phyloP scores from a whole-genome alignment of 2,329 filamentous ascomycete species.

The Aureobasidium sp. region DNA sequence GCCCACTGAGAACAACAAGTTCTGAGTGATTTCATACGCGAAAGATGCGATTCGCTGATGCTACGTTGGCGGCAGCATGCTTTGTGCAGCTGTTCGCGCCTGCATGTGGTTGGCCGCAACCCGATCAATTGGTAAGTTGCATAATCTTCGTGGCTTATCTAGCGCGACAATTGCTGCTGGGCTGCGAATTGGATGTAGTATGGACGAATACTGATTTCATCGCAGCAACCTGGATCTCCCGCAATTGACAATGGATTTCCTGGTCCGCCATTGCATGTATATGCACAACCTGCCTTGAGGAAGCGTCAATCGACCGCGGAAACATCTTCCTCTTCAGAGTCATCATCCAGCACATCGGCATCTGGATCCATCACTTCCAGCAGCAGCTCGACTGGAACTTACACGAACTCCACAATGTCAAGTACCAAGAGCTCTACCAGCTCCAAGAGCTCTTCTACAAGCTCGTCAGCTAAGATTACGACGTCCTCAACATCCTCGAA shows the following conservation, averaged over 20 bases:
- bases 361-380: neutral
- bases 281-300: neutral
- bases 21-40: neutral
- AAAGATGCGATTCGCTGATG: neutral
- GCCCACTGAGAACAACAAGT: no score
- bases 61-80: neutral
- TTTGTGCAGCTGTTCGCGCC: constrained; percentile 1
- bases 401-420: neutral
- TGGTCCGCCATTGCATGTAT: neutral
- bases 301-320: neutral
- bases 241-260: neutral
- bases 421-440: no score
- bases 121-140: neutral
- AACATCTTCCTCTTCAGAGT: neutral
- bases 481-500: neutral
- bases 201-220: neutral
- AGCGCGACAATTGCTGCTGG: neutral
- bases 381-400: neutral
- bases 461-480: neutral
- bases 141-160: neutral
- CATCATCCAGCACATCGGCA: neutral
- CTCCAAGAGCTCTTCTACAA: neutral
- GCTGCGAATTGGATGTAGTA: neutral
- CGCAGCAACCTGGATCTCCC: neutral
- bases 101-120: neutral